Evolutionary conservation across 2,329 filamentous ascomycete species (phyloP).

Genomic region (Alternaria incomplexa): DNA sequence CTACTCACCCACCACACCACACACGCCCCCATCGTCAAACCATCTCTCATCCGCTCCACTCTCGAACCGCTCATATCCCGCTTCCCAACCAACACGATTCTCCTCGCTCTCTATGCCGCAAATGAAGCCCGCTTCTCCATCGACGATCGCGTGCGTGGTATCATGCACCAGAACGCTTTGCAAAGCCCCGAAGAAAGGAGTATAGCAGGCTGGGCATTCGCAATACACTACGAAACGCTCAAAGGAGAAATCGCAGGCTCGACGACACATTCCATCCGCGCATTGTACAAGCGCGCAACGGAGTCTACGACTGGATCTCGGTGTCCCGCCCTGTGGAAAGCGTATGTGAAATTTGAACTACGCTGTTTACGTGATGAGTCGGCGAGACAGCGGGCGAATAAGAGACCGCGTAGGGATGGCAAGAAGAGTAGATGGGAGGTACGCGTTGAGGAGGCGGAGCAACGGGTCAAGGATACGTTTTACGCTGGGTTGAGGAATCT

Average conservation of each 20-base stretch:
- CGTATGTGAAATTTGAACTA: conserved; percentile 43
- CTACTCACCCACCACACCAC: conserved; percentile 71
- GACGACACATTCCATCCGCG: conserved; percentile 60
- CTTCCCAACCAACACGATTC: conserved; percentile 79
- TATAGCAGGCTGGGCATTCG: conserved; percentile 61
- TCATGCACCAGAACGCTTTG: conserved; percentile 58
- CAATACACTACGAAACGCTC: conserved; percentile 62
- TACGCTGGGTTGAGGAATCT: conserved; percentile 62
- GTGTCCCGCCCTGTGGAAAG: conserved; percentile 39
- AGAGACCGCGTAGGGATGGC: conserved; percentile 19
- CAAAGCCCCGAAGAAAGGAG: conserved; percentile 37
- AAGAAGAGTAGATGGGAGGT: conserved; percentile 29
- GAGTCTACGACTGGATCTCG: conserved; percentile 33
- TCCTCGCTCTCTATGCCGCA: conserved; percentile 75
- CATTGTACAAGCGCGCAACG: conserved; percentile 62
- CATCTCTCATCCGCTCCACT: conserved; percentile 67
- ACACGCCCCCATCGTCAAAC: conserved; percentile 69
- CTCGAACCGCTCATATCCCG: conserved; percentile 65
- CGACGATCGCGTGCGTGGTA: conserved; percentile 75
- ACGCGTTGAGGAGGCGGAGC: conserved; percentile 39
- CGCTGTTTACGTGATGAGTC: conserved; percentile 21
- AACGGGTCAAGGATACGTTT: conserved; percentile 59
- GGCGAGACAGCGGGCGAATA: neutral
- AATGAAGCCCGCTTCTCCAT: conserved; percentile 74
- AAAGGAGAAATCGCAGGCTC: conserved; percentile 48